Conservation (phyloP, 768 basidiomycete species). For the Leucocoprinus leucothites region DNA sequence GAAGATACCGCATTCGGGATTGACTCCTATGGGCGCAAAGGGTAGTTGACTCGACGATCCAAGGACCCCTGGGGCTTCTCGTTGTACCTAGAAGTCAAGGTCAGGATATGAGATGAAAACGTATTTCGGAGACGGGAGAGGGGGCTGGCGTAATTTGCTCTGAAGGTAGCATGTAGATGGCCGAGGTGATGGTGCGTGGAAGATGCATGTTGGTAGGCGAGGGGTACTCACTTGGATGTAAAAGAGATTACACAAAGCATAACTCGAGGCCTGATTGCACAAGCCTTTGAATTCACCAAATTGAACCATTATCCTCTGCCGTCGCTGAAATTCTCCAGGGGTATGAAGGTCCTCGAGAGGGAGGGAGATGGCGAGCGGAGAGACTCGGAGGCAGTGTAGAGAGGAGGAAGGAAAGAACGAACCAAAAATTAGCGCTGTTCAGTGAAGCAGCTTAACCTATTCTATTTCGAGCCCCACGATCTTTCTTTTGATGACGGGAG, state of each 20-base stretch:
- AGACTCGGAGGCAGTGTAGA: neutral
- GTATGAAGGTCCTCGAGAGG: no score
- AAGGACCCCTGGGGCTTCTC: slow-evolving; percentile 26
- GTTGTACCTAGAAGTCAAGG: slow-evolving; percentile 27
- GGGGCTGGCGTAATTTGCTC: no score
- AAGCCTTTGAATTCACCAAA: slow-evolving; percentile 64
- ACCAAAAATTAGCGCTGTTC: neutral
- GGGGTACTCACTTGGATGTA: slow-evolving; percentile 65
- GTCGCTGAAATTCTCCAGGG: no score
- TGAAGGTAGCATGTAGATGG: no score
- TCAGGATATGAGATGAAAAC: no score
- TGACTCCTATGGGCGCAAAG: slow-evolving; percentile 69
- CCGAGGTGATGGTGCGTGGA: no score
- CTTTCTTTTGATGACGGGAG: no score
- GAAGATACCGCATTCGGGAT: slow-evolving; percentile 67
- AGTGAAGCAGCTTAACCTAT: neutral
- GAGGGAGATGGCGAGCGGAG: no score
- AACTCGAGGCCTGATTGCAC: slow-evolving; percentile 60
- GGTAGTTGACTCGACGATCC: slow-evolving; percentile 36
- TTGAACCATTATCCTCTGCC: slow-evolving; percentile 31
- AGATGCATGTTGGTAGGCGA: slow-evolving; percentile 10
- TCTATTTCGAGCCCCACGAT: slow-evolving; percentile 4
- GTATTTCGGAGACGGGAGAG: no score
- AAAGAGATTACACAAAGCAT: slow-evolving; percentile 87
- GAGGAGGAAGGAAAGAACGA: neutral